These are phyloP conservation scores for Tetraselmis striata DNA, from an alignment of 139 green algal species.

Conservation along the genomic window DNA sequence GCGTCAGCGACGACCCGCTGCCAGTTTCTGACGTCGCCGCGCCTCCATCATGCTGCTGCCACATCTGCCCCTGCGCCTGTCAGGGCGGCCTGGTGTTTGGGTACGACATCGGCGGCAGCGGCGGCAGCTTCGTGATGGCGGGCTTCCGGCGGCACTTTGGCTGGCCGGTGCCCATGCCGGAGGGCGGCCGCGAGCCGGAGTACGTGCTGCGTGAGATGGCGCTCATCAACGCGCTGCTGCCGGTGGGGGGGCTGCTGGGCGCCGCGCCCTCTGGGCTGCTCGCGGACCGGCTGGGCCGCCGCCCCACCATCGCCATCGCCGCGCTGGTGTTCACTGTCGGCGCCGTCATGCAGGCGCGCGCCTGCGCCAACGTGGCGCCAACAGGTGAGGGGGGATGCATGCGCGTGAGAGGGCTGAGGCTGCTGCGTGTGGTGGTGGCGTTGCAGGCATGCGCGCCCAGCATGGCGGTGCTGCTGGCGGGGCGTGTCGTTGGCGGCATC, in stretches of 20 bases:
- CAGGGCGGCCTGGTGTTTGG: conserved; percentile 9
- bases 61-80: too few species aligned
- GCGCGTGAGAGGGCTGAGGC: too few species aligned
- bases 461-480: background rate
- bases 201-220: background rate
- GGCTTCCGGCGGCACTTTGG: conserved; percentile 2
- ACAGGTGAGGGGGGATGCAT: too few species aligned
- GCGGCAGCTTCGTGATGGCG: background rate
- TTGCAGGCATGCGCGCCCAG: background rate
- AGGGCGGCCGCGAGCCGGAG: conserved; percentile 1
- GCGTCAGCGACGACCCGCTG: too few species aligned
- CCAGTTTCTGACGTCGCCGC: too few species aligned
- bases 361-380: too few species aligned
- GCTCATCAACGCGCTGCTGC: conserved; percentile 1
- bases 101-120: conserved; percentile 11
- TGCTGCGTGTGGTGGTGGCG: background rate
- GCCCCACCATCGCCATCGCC: background rate
- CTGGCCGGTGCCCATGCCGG: conserved; percentile 1
- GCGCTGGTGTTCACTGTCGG: background rate
- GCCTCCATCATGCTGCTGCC: too few species aligned
- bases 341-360: conserved; percentile 1
- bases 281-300: background rate
- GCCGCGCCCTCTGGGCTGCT: background rate
- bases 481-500: background rate
- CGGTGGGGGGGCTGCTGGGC: background rate